These are phyloP conservation scores for Lablab purpureus DNA, from an alignment of 306 rosid genomes.

Conservation along the genomic window DNA sequence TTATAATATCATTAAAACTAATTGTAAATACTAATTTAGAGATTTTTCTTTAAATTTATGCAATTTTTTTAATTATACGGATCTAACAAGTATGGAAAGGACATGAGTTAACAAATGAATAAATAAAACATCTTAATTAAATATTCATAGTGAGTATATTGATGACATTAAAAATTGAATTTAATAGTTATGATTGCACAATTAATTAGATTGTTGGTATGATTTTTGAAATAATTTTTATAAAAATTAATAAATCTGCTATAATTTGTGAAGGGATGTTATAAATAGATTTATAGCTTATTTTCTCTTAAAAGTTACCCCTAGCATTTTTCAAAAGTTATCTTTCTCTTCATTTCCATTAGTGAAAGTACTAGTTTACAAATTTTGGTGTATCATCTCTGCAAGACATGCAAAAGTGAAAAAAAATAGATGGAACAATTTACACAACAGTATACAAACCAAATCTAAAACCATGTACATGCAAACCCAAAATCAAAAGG, in stretches of 20 bases:
- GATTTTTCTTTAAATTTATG: too few relatives aligned
- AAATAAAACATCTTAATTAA: background rate
- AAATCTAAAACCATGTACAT: slow-evolving; percentile 25
- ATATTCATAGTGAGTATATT: too few relatives aligned
- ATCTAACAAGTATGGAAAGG: background rate
- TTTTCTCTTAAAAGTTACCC: too few relatives aligned
- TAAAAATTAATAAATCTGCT: too few relatives aligned
- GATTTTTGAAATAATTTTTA: too few relatives aligned
- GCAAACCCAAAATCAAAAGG: slow-evolving; percentile 35
- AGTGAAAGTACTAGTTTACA: slow-evolving; percentile 42
- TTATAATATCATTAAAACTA: too few relatives aligned
- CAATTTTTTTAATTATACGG: background rate
- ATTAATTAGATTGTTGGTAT: too few relatives aligned
- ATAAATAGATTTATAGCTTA: too few relatives aligned
- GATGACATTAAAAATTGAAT: background rate
- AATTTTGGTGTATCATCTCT: slow-evolving; percentile 20
- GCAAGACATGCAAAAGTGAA: slow-evolving; percentile 4
- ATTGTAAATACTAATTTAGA: too few relatives aligned
- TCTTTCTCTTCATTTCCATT: slow-evolving; percentile 38
- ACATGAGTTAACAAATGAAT: background rate
- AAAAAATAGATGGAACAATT: background rate
- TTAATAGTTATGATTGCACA: too few relatives aligned
- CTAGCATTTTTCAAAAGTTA: too few relatives aligned
- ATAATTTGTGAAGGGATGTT: too few relatives aligned
- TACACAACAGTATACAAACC: background rate